Conservation (phyloP, 1,284 basidiomycete genomes). For the Vanrija humicola region DNA sequence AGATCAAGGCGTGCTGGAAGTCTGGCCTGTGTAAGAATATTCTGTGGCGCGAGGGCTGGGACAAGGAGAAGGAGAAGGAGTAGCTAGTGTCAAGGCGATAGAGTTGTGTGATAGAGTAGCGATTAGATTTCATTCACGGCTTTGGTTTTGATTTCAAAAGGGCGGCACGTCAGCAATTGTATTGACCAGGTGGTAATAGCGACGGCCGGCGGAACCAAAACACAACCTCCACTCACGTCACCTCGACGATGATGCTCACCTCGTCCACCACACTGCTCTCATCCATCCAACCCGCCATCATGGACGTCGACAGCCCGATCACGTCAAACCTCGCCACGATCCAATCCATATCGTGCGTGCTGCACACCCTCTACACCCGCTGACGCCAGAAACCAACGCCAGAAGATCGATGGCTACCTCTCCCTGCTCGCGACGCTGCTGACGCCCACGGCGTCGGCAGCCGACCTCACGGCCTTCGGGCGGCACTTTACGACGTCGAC, state of each 20-base stretch:
- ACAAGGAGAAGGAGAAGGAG: no score
- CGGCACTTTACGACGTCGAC: constrained; percentile 39
- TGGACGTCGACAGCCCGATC: constrained; percentile 20
- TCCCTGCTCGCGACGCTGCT: constrained; percentile 39
- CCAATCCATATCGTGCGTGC: constrained; percentile 8
- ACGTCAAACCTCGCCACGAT: constrained; percentile 4
- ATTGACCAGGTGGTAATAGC: no score
- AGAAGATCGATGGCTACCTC: constrained; percentile 70
- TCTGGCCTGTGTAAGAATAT: no score
- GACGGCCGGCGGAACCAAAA: no score
- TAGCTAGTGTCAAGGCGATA: no score
- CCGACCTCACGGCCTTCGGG: constrained; percentile 45
- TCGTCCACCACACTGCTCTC: neutral
- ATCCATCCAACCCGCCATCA: neutral
- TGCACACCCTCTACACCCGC: no score
- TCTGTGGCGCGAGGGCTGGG: no score
- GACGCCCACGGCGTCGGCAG: constrained; percentile 57
- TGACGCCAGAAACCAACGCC: constrained; percentile 58
- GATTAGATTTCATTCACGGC: no score
- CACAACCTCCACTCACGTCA: neutral
- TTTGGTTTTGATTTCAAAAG: no score
- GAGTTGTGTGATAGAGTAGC: no score
- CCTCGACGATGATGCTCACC: neutral
- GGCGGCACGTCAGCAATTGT: no score
- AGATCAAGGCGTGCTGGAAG: no score